These are phyloP conservation scores for Stemphylium lycopersici DNA, from an alignment of 2,329 filamentous ascomycete genomes.

Conservation along the genomic window DNA sequence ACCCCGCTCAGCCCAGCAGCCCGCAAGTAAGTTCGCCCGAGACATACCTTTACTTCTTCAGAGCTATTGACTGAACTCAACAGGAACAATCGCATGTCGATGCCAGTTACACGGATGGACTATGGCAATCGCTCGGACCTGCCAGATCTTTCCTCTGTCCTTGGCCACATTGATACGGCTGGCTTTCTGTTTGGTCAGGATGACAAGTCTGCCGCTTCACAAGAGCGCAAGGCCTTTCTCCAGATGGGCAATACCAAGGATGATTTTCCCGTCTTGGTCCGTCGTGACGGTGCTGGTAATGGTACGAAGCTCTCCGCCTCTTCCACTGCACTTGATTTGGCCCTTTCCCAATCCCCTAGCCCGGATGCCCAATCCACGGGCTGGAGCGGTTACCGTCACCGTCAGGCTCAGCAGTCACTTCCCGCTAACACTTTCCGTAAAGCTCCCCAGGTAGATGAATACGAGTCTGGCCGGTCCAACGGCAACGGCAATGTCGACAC, in stretches of 20 bases:
- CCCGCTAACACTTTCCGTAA: conserved; percentile 61
- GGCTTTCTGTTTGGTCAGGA: conserved; percentile 81
- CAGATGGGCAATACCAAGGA: conserved; percentile 78
- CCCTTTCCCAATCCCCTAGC: conserved; percentile 70
- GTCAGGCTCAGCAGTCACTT: conserved; percentile 66
- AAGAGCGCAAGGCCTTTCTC: conserved; percentile 72
- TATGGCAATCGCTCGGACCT: conserved; percentile 64
- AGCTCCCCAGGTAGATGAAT: conserved; percentile 45
- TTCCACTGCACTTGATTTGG: conserved; percentile 80
- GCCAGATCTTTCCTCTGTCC: conserved; percentile 55
- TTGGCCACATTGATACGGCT: conserved; percentile 84
- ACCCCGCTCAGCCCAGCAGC: conserved; percentile 41
- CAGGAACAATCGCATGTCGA: conserved; percentile 88
- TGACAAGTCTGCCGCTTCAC: conserved; percentile 65
- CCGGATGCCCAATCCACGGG: conserved; percentile 63
- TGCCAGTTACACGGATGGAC: conserved; percentile 80
- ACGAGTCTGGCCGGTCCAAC: conserved; percentile 43
- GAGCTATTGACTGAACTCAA: conserved; percentile 18
- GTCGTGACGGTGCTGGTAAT: conserved; percentile 64
- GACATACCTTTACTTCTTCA: conserved; percentile 11
- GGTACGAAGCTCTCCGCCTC: conserved; percentile 75
- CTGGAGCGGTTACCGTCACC: conserved; percentile 69
- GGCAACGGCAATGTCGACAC: conserved; percentile 51
- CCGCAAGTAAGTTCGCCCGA: conserved; percentile 42
- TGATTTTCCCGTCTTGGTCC: conserved; percentile 83